Evolutionary conservation across 768 basidiomycete genomes (phyloP).

Genomic region (Cyclocybe aegerita): DNA sequence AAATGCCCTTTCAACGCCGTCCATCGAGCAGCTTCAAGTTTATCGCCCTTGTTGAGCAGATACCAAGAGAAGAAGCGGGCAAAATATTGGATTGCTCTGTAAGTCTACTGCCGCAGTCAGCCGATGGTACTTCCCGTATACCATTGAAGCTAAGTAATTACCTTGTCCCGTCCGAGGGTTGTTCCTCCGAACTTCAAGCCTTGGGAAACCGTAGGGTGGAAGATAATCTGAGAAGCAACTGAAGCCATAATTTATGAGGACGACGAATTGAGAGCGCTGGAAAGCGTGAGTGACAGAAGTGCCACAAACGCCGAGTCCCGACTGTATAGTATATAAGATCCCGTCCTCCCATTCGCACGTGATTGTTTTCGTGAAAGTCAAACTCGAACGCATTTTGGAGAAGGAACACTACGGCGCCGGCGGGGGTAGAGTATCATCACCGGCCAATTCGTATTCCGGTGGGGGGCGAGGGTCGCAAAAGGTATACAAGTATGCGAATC

Average conservation of each 20-base stretch:
- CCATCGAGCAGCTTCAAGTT: slow-evolving; percentile 73
- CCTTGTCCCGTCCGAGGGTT: slow-evolving; percentile 92
- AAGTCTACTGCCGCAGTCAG: slow-evolving; percentile 50
- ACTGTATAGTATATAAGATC: slow-evolving; percentile 2
- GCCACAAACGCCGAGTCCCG: neutral
- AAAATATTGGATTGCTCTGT: slow-evolving; percentile 89
- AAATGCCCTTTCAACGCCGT: slow-evolving; percentile 84
- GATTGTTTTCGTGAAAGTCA: slow-evolving; percentile 6
- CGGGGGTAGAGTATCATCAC: too few species aligned
- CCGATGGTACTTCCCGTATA: neutral
- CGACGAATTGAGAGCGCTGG: slow-evolving; percentile 2
- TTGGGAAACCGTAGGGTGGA: slow-evolving; percentile 81
- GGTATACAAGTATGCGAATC: too few species aligned
- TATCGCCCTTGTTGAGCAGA: slow-evolving; percentile 66
- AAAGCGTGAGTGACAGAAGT: neutral
- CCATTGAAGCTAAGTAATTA: slow-evolving; percentile 20
- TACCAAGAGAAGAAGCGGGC: slow-evolving; percentile 89
- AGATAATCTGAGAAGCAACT: slow-evolving; percentile 72
- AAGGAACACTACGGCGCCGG: too few species aligned
- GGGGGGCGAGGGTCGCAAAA: too few species aligned
- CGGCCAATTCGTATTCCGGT: too few species aligned
- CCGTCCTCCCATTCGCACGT: slow-evolving; percentile 21
- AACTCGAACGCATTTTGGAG: too few species aligned
- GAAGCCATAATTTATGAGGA: slow-evolving; percentile 37
- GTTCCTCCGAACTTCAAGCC: slow-evolving; percentile 76